Evolutionary conservation across 2,329 filamentous ascomycete species (phyloP), one percentile per base, ranked within the genome.

Genomic region (Fusarium sp.): DNA sequence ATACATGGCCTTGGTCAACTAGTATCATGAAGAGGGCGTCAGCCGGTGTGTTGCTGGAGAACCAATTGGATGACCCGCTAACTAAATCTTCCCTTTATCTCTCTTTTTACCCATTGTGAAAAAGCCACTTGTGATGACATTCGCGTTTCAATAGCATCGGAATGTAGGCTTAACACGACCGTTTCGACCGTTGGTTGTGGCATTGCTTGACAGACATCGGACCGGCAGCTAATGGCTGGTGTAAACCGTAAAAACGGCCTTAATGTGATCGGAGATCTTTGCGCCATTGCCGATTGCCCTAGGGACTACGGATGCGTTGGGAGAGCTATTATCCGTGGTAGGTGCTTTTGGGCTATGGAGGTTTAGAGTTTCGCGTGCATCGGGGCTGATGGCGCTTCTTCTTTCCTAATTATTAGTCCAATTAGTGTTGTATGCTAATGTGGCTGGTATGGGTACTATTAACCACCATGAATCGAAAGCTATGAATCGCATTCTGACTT

Each of bases 101-200:
- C n/a, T n/a, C 32, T 19, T 19, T n/a, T 36, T n/a, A 17, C 17
- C n/a, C 34, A 36, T 19, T 9, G 34, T 36, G 4, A 5, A 36
- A 36, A 36, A 10, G 34, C 11, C 34, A 19, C 17, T 8, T 17
- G 4, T n/a, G 34, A 30, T 57, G 36, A 44, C 42, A 44, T 49
- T 51, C 40, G 36, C 23, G 17, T 40, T 17, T 36, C 52, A 46
- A 51, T 63, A 63, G 60, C 28, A 57, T 20, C 50, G 60, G 60
- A 50, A 36, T 48, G 14, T 15, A 48, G 12, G 26, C 34, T 48
- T n/a, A 48, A 53, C 39, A 45, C 23, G 47, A 62, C 39, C 26
- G 43, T 53, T 59, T 42, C 12, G 21, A 38, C 61, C 44, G 65
- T 68, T 66, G 17, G 20, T 56, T 20, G 51, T 57, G 60, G 50